phyloP scores from a whole-genome alignment of 2,329 filamentous ascomycete species.

The Sporothrix globosa region DNA sequence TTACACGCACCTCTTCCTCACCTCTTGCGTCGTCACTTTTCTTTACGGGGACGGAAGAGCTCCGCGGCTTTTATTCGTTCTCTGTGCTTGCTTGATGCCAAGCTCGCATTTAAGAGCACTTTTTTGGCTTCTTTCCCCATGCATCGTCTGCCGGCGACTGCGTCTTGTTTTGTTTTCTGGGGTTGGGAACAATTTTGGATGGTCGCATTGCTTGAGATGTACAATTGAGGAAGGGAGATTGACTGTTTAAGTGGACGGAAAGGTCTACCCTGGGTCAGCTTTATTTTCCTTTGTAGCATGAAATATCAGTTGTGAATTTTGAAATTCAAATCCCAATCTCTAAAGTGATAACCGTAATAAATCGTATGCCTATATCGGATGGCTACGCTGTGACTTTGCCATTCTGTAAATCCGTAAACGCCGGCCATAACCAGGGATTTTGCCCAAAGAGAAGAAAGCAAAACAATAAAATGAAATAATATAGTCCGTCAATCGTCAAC shows the following conservation, averaged over 20 bases:
- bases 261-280: neutral
- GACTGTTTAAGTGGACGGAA: slow-evolving; percentile 16
- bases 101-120: neutral
- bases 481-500: neutral
- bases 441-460: too few relatives aligned
- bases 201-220: slow-evolving; percentile 21
- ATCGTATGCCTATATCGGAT: neutral
- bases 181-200: slow-evolving; percentile 13
- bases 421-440: neutral
- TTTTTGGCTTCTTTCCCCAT: slow-evolving; percentile 12
- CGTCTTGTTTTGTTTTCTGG: slow-evolving; percentile 19
- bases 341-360: neutral
- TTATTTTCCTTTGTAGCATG: slow-evolving; percentile 36
- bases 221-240: neutral
- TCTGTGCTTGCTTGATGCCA: slow-evolving; percentile 13
- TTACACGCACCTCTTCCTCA: slow-evolving; percentile 5
- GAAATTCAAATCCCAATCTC: neutral
- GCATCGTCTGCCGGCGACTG: slow-evolving; percentile 22
- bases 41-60: neutral
- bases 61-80: slow-evolving; percentile 13
- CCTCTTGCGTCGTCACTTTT: neutral
- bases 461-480: neutral
- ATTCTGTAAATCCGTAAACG: slow-evolving; percentile 15
- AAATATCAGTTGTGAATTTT: slow-evolving; percentile 27
- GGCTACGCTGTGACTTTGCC: neutral